phyloP scores from a whole-genome alignment of 176 grass and related monocot genomes.

The Phoenix dactylifera region DNA sequence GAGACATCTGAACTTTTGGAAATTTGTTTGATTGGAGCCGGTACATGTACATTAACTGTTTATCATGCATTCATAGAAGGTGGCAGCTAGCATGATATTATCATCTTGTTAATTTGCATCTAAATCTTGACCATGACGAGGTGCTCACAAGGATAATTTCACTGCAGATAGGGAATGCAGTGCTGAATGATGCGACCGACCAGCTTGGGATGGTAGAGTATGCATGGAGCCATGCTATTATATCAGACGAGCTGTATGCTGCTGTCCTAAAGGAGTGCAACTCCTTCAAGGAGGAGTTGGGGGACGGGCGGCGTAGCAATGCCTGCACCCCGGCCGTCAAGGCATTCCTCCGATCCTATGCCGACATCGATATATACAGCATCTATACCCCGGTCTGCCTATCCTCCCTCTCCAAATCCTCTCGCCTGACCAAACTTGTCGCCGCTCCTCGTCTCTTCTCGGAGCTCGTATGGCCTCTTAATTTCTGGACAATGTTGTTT shows the following conservation, averaged over 20 bases:
- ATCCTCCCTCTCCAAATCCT: slow-evolving; percentile 17
- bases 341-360: slow-evolving; percentile 65
- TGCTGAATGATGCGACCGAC: slow-evolving; percentile 84
- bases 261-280: slow-evolving; percentile 74
- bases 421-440: slow-evolving; percentile 21
- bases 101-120: too few species aligned
- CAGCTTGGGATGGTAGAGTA: slow-evolving; percentile 97
- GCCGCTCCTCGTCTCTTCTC: slow-evolving; percentile 64
- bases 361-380: slow-evolving; percentile 97
- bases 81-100: too few species aligned
- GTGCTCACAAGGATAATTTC: background rate
- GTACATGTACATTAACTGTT: too few species aligned
- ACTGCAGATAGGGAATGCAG: slow-evolving; percentile 81
- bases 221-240: slow-evolving; percentile 97
- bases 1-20: too few species aligned
- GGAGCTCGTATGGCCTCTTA: slow-evolving; percentile 34
- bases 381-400: slow-evolving; percentile 82
- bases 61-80: too few species aligned
- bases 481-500: background rate
- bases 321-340: slow-evolving; percentile 60
- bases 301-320: slow-evolving; percentile 49
- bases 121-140: too few species aligned
- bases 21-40: too few species aligned
- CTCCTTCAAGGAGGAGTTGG: slow-evolving; percentile 74
- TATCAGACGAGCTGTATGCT: slow-evolving; percentile 80